Base-by-base conservation (phyloP, 1,284 basidiomycete species). In the Sphagnurus paluster region DNA sequence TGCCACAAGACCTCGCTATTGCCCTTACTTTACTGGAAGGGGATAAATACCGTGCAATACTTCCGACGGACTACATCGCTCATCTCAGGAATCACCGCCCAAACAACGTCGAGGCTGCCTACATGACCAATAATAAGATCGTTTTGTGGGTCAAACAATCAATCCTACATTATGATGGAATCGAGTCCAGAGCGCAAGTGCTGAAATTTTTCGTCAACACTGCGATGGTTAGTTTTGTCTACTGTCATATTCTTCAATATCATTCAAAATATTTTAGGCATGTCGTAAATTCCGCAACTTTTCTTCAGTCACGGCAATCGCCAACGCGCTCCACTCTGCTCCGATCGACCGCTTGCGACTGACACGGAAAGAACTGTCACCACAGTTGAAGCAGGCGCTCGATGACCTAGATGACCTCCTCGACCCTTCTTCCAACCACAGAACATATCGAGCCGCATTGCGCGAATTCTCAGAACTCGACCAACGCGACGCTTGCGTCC, bases 21-120 rank as follows among this genome's bases (percentile, higher is more conserved):
- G 72, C 68, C 1, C 62, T 76, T 11, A 67, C 71, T 2, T 49
- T 74, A 3, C 54, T 74, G 11, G 75, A 76, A 52, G 69, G 71
- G 14, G 68, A 71, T 46, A 60, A 54, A 39, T 75, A 69, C 52
- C 57, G 54, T 17, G 52, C 59, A 7, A 65, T 76, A 14, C 58
- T 65, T 33, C 65, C 72, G 1, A 61, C 64, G 3, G 74, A 76
- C 54, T 75, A 71, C 37, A 65, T 76, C 23, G 59, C 60, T 13
- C 64, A 74, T 52, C 56, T 75, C 7, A 55, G 61, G 36, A 58
- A 56, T 9, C 55, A 56, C 10, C 57, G 56, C 6, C 49, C 55
- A 20, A 63, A 64, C 45, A 62, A 55, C 29, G 59, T 71, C 10
- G 59, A 65, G 32, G 60, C 55, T 11, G 64, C 63, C 2, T 62